Base-by-base conservation (phyloP, 2,329 filamentous ascomycete genomes). In the Aspergillus versicolor region DNA sequence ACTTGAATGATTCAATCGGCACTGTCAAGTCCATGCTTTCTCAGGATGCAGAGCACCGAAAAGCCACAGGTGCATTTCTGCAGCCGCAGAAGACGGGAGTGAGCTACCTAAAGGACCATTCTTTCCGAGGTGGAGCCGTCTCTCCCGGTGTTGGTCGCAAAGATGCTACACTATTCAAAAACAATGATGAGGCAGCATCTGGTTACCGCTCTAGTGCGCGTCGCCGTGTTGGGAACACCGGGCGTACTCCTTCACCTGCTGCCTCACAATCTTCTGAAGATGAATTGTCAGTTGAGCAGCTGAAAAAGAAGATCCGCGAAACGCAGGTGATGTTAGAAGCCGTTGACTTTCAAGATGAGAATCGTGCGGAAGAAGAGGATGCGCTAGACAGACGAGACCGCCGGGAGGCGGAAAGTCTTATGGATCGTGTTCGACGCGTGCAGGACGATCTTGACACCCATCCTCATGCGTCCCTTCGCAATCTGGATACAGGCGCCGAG, bases 61-160 rank as follows among this genome's bases (percentile, higher is more conserved):
- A 96, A 80, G 89, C 87, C 61, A 91, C 91, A 2, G 93, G 94
- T 3, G 93, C 93, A 8, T 89, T 92, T 66, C 79, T 99, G 60
- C 86, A 97, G 59, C 93, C 94, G 4, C 94, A 97, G 72, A 92
- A 91, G 77, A 97, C 94, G 11, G 94, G 94, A n/a, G 92, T 99
- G 17, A 97, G 93, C 77, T 97, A 97, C 68, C 83, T 97, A 67
- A 99, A 99, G 77, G 92, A 86, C 54, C 93, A 96, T 66, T 99
- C 94, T 0, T 96, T 99, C 81, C 86, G 88, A 56, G 84, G 86
- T 15, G 81, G 81, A 22, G 82, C 82, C 27, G 82, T 81, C 37
- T 82, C 83, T 2, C 77, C 82, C 48, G 80, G 80, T 44, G 78
- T 78, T 44, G 84, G 84, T 38, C 89, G 92, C 48, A 97, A 97